These are phyloP conservation scores for Russula griseocarnosa DNA, from an alignment of 768 basidiomycete genomes.

Conservation along the genomic window DNA sequence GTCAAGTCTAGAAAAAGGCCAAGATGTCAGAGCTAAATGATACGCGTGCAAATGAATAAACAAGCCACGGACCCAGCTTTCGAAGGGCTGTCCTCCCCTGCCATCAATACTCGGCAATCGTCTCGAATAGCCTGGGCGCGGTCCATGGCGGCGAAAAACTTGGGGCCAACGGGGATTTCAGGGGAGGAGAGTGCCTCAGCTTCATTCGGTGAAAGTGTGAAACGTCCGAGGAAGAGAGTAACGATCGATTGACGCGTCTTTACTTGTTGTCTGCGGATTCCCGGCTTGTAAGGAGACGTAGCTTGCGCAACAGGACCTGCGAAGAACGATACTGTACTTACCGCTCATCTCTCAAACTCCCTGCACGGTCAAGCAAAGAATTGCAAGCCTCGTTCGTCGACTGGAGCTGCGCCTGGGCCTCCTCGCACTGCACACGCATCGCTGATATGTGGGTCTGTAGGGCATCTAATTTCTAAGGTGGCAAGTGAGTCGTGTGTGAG, in stretches of 20 bases:
- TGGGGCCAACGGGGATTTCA: slow-evolving; percentile 66
- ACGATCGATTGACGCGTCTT: slow-evolving; percentile 72
- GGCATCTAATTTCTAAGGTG: slow-evolving; percentile 70
- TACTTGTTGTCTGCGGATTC: slow-evolving; percentile 53
- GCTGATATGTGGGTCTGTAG: slow-evolving; percentile 71
- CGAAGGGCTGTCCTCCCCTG: slow-evolving; percentile 76
- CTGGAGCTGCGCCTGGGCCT: slow-evolving; percentile 72
- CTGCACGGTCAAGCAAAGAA: slow-evolving; percentile 77
- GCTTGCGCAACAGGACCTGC: background rate
- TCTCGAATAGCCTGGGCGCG: slow-evolving; percentile 76
- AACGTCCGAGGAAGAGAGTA: slow-evolving; percentile 72
- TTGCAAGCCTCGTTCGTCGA: slow-evolving; percentile 75
- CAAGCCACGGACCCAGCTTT: slow-evolving; percentile 56
- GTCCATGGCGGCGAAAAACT: slow-evolving; percentile 84
- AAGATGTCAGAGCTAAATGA: background rate
- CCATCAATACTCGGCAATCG: slow-evolving; percentile 84
- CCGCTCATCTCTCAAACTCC: slow-evolving; percentile 70
- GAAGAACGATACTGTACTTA: slow-evolving; percentile 34
- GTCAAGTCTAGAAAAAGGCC: slow-evolving; percentile 55
- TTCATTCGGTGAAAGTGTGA: slow-evolving; percentile 77
- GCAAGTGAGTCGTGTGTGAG: background rate
- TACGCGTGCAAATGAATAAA: background rate
- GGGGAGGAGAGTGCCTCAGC: slow-evolving; percentile 69
- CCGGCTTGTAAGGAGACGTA: slow-evolving; percentile 7
- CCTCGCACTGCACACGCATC: slow-evolving; percentile 81